A percentile compares a stretch with the other conserved stretches of the same genome.
Evolutionary conservation across 306 rosid species (phyloP).

Genomic region (Vigna trinervia): DNA sequence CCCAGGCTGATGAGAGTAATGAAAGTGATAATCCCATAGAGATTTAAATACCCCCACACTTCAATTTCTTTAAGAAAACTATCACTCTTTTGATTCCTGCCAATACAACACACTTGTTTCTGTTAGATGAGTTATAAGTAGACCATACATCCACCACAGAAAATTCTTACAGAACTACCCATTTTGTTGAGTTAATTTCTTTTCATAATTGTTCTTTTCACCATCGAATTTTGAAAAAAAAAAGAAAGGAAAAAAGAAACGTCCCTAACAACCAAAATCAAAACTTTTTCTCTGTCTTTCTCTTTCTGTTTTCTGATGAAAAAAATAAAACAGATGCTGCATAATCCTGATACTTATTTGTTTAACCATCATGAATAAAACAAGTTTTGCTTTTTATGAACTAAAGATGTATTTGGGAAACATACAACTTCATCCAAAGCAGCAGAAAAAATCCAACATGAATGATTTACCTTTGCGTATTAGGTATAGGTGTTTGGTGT

Average conservation of each 20-base stretch:
- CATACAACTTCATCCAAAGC: constrained; percentile 5
- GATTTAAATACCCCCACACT: not conserved
- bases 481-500: not conserved
- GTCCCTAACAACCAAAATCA: not conserved
- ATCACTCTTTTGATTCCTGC: constrained; percentile 29
- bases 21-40: constrained; percentile 78
- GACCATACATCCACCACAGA: not conserved
- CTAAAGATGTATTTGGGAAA: too few species aligned
- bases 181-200: not conserved
- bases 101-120: not conserved
- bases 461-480: constrained; percentile 37
- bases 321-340: not conserved
- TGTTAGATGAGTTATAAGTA: not conserved
- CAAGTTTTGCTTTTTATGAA: not conserved
- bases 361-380: constrained; percentile 9
- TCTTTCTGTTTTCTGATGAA: not conserved
- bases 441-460: constrained; percentile 9
- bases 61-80: constrained; percentile 16
- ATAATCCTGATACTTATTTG: not conserved
- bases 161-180: not conserved
- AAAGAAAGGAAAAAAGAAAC: not conserved
- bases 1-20: constrained; percentile 60
- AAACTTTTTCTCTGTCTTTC: not conserved
- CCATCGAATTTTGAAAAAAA: not conserved
- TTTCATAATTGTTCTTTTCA: not conserved